These are phyloP conservation scores for Thraustochytrium striatum DNA, from an alignment of 352 stramenopile genomes.

Conservation along the genomic window DNA sequence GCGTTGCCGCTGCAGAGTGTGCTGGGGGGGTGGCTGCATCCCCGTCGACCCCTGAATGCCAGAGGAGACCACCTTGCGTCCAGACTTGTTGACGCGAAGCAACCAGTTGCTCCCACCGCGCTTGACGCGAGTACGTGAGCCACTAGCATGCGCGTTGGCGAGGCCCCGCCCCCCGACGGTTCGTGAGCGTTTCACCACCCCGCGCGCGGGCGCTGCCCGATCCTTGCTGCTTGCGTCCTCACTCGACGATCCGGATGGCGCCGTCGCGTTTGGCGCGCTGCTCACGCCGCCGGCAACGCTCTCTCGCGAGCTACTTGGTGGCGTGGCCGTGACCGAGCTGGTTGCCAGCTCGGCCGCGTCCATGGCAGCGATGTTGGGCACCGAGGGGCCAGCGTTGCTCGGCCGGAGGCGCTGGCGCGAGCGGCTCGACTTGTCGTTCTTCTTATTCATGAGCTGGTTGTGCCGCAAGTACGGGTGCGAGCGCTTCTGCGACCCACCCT, in stretches of 20 bases:
- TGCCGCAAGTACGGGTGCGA: slow-evolving; percentile 27
- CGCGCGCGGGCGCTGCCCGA: too few relatives aligned
- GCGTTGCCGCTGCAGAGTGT: too few relatives aligned
- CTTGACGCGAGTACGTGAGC: too few relatives aligned
- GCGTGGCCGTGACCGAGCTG: background rate
- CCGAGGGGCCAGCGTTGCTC: background rate
- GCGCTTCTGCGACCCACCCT: background rate
- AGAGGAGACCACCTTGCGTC: too few relatives aligned
- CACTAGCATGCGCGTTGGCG: too few relatives aligned
- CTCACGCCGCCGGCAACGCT: background rate
- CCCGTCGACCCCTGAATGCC: too few relatives aligned
- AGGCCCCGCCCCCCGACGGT: too few relatives aligned
- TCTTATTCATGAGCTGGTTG: background rate
- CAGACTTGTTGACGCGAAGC: too few relatives aligned
- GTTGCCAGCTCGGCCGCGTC: background rate
- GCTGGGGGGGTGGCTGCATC: too few relatives aligned
- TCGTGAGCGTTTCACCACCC: too few relatives aligned
- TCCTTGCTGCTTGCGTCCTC: too few relatives aligned
- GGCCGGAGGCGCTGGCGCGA: background rate
- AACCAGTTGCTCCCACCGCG: too few relatives aligned
- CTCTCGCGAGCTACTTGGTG: background rate
- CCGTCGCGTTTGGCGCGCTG: background rate
- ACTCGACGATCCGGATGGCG: background rate
- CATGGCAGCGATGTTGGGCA: background rate
- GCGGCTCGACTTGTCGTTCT: background rate